Evolutionary conservation across 2,329 filamentous ascomycete species (phyloP).

Genomic region (Massarina eburnea): DNA sequence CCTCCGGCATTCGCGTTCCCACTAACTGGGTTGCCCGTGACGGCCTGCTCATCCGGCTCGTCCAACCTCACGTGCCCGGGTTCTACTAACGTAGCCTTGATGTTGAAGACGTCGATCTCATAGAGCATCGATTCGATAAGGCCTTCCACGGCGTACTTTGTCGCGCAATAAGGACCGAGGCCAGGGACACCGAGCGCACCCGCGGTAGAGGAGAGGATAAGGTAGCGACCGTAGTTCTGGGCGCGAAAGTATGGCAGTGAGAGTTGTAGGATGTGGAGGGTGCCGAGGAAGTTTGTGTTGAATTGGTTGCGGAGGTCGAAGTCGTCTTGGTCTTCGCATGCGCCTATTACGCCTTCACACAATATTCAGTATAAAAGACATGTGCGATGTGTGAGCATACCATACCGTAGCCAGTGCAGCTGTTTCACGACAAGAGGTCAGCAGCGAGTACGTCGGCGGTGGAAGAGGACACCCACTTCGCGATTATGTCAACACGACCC

Average conservation of each 20-base stretch:
- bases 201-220: conserved; percentile 92
- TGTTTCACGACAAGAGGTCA: conserved; percentile 15
- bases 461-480: conserved; percentile 57
- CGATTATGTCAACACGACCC: conserved; percentile 82
- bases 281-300: conserved; percentile 97
- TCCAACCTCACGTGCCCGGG: conserved; percentile 86
- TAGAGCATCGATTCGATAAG: conserved; percentile 96
- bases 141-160: conserved; percentile 95
- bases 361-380: neutral
- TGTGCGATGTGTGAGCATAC: neutral
- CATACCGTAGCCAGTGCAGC: conserved; percentile 81
- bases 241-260: conserved; percentile 85
- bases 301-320: conserved; percentile 94
- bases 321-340: conserved; percentile 96
- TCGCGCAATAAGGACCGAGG: conserved; percentile 90
- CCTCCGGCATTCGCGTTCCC: conserved; percentile 12
- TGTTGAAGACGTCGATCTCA: conserved; percentile 87
- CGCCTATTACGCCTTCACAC: conserved; percentile 73
- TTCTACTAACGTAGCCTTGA: conserved; percentile 91
- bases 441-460: conserved; percentile 1
- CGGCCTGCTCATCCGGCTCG: conserved; percentile 61
- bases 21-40: conserved; percentile 19
- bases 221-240: conserved; percentile 73
- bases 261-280: conserved; percentile 86
- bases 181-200: conserved; percentile 93